Conservation (phyloP, 768 basidiomycete genomes). For the Fistulinella prunicolor region DNA sequence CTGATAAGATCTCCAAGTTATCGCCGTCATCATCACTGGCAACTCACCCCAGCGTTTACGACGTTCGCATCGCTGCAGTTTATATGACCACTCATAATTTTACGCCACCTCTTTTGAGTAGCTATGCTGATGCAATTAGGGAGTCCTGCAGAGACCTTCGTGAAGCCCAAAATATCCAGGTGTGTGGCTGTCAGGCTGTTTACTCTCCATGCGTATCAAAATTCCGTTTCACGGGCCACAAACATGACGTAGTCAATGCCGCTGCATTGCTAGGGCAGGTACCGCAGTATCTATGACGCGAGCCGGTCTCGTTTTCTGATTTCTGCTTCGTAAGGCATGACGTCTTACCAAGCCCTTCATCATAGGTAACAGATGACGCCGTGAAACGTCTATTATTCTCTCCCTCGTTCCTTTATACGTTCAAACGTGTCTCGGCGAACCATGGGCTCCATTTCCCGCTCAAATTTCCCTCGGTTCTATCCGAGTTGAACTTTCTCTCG, state of each 20-base stretch:
- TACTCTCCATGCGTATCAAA: slow-evolving; percentile 1
- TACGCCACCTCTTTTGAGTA: slow-evolving; percentile 45
- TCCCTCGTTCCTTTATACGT: slow-evolving; percentile 59
- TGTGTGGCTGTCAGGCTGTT: slow-evolving; percentile 32
- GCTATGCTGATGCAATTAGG: slow-evolving; percentile 50
- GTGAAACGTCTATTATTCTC: slow-evolving; percentile 65
- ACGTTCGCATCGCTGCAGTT: background rate
- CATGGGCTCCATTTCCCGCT: slow-evolving; percentile 80
- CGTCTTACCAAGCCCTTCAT: slow-evolving; percentile 11
- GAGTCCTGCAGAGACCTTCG: slow-evolving; percentile 50
- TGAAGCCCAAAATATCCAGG: slow-evolving; percentile 47
- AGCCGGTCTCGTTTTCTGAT: background rate
- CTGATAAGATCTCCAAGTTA: slow-evolving; percentile 10
- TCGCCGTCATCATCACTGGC: too few species aligned
- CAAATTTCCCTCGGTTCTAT: slow-evolving; percentile 65
- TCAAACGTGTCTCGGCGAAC: slow-evolving; percentile 53
- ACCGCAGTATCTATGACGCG: background rate
- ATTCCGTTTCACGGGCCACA: background rate
- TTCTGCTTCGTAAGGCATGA: background rate
- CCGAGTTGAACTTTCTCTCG: slow-evolving; percentile 82
- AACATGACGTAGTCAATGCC: background rate
- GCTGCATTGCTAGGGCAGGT: background rate
- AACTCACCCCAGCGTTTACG: background rate
- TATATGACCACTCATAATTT: slow-evolving; percentile 11
- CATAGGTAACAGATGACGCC: slow-evolving; percentile 53